Conservation (phyloP, 2,329 filamentous ascomycete species). For the Lachnum nothofagi region DNA sequence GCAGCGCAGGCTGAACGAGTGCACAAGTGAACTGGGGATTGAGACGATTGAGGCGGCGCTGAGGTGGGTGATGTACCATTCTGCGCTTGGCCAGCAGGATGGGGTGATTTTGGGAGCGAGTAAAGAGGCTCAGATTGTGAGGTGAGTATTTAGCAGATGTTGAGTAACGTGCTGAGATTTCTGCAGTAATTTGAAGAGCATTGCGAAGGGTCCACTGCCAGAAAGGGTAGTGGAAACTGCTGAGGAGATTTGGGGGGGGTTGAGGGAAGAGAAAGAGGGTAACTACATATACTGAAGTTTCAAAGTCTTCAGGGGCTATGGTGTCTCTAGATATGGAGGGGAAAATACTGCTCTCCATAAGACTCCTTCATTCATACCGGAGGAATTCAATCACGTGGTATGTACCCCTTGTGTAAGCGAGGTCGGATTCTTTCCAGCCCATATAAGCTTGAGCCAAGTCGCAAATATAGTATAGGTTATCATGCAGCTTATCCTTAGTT, state of each 20-base stretch:
- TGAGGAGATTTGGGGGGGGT: not conserved
- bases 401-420: too few relatives aligned
- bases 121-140: not conserved
- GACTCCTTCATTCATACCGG: too few relatives aligned
- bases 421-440: too few relatives aligned
- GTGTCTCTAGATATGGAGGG: too few relatives aligned
- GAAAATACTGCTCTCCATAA: too few relatives aligned
- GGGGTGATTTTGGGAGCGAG: constrained; percentile 1
- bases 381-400: too few relatives aligned
- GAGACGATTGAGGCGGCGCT: not conserved
- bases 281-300: not conserved
- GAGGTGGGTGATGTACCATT: constrained; percentile 1
- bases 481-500: too few relatives aligned
- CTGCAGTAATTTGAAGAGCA: not conserved
- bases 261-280: not conserved
- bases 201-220: not conserved
- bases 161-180: too few relatives aligned
- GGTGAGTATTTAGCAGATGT: too few relatives aligned
- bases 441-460: too few relatives aligned
- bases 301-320: too few relatives aligned
- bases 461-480: too few relatives aligned
- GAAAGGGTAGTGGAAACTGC: not conserved
- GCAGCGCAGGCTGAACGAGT: not conserved
- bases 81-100: not conserved
- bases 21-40: not conserved